phyloP scores from a whole-genome alignment of 1,139 yeast species.

The Kurtzmaniella quercitrusa region DNA sequence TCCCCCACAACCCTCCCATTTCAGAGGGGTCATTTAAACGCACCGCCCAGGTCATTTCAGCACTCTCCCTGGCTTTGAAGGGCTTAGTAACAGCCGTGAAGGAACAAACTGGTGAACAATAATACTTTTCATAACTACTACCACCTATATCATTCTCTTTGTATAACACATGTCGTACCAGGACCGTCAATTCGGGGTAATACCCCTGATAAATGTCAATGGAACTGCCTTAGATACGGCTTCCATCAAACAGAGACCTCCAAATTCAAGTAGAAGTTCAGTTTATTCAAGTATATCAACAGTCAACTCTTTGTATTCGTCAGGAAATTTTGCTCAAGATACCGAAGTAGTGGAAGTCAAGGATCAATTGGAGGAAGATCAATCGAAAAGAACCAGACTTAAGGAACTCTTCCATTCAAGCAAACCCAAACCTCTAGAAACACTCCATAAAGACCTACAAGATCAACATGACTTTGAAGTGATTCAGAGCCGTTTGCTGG shows the following conservation, averaged over 20 bases:
- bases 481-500: neutral
- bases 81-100: neutral
- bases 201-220: slow-evolving; percentile 4
- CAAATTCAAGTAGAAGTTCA: neutral
- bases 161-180: no score
- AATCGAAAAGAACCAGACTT: slow-evolving; percentile 4
- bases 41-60: neutral
- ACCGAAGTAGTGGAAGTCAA: slow-evolving; percentile 3
- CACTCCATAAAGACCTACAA: neutral
- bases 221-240: neutral
- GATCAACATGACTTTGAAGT: slow-evolving; percentile 3
- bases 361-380: neutral
- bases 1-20: no score
- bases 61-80: neutral
- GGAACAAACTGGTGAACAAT: neutral
- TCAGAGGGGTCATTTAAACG: neutral
- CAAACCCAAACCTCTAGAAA: neutral
- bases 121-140: no score
- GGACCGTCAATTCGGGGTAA: neutral
- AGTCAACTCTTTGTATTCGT: slow-evolving; percentile 10
- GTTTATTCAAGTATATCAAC: slow-evolving; percentile 8
- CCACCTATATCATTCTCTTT: no score
- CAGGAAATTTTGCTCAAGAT: slow-evolving; percentile 9
- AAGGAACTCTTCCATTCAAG: slow-evolving; percentile 5
- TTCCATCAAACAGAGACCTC: neutral